These are phyloP conservation scores for Phytophthora hybrid DNA, from an alignment of 352 stramenopile genomes.

Conservation along the genomic window DNA sequence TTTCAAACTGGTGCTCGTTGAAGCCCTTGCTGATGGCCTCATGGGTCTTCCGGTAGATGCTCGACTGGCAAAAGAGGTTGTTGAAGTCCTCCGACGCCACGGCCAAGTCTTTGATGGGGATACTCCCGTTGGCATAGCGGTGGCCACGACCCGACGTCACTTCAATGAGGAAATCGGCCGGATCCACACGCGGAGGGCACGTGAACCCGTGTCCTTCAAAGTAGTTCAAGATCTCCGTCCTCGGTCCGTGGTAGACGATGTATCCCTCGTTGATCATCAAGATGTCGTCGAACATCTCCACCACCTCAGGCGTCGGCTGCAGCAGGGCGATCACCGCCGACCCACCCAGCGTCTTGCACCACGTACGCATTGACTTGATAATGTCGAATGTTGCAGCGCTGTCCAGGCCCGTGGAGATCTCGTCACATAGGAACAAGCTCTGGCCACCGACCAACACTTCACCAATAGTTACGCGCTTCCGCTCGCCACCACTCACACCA, in stretches of 20 bases:
- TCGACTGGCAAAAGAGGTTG: conserved; percentile 69
- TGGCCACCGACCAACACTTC: conserved; percentile 53
- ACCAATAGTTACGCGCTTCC: conserved; percentile 88
- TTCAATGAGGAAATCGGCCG: conserved; percentile 78
- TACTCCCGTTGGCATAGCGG: conserved; percentile 53
- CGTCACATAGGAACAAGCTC: conserved; percentile 84
- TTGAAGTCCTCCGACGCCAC: conserved; percentile 59
- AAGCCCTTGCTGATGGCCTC: conserved; percentile 55
- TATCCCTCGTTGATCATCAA: conserved; percentile 94
- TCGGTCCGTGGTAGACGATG: conserved; percentile 94
- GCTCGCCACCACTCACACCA: conserved; percentile 92
- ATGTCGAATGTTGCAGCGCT: conserved; percentile 64
- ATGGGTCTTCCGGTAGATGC: conserved; percentile 63
- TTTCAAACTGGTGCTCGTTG: conserved; percentile 39
- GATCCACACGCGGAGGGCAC: conserved; percentile 71
- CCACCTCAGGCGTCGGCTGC: conserved; percentile 89
- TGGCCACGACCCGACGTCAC: conserved; percentile 65
- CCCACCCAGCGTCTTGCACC: conserved; percentile 49
- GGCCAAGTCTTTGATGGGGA: conserved; percentile 40
- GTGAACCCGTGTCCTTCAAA: conserved; percentile 85
- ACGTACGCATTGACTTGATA: conserved; percentile 59
- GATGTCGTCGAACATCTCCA: conserved; percentile 97
- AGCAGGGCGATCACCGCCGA: conserved; percentile 48
- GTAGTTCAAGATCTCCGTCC: conserved; percentile 78
- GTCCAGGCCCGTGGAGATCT: conserved; percentile 71